These are phyloP conservation scores for Populus hybrid DNA, from an alignment of 441 rosid species.

Conservation along the genomic window DNA sequence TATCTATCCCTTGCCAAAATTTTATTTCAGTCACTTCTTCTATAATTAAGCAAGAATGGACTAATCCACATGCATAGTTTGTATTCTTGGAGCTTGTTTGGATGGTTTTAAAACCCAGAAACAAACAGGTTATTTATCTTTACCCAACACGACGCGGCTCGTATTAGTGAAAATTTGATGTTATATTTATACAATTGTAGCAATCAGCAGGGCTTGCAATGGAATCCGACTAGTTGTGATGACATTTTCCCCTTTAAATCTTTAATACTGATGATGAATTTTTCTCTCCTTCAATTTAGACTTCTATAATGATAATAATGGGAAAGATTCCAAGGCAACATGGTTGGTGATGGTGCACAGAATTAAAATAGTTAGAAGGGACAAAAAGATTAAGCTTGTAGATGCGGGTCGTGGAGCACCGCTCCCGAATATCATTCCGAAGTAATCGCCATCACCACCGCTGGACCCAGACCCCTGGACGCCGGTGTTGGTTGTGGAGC, in stretches of 20 bases:
- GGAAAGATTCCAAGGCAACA: constrained; percentile 29
- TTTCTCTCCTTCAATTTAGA: neutral
- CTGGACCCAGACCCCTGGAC: constrained; percentile 26
- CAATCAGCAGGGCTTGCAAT: neutral
- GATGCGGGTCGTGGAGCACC: constrained; percentile 37
- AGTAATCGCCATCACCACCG: constrained; percentile 32
- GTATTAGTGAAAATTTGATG: neutral
- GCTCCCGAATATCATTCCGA: constrained; percentile 78
- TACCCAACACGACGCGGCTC: neutral
- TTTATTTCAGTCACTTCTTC: too few species aligned
- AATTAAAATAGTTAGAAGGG: constrained; percentile 46
- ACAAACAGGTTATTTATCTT: neutral
- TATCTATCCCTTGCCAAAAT: neutral
- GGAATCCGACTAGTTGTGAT: neutral
- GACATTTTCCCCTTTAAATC: neutral
- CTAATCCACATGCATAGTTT: neutral
- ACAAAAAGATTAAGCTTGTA: constrained; percentile 37
- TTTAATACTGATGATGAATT: constrained; percentile 1
- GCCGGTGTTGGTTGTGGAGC: constrained; percentile 27
- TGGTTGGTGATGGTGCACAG: constrained; percentile 34
- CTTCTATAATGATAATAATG: constrained; percentile 25
- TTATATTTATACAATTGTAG: neutral
- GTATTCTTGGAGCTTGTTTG: too few species aligned
- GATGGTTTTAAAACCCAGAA: too few species aligned
- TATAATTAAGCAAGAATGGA: neutral